These are phyloP conservation scores for Penicillium nordicum DNA, from an alignment of 2,329 filamentous ascomycete genomes.

Conservation along the genomic window DNA sequence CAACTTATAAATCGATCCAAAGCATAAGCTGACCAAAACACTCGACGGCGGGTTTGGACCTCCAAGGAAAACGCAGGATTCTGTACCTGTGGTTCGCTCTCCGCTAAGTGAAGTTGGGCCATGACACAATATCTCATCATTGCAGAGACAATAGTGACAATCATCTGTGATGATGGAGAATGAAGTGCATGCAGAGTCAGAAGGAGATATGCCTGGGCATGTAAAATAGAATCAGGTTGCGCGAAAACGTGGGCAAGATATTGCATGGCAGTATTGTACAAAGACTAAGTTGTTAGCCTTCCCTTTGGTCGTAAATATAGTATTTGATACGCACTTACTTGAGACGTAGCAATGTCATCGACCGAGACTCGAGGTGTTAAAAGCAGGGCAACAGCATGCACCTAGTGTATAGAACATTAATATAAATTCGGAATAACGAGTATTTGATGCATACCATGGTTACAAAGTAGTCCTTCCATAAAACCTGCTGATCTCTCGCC, in stretches of 20 bases:
- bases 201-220: conserved; percentile 17
- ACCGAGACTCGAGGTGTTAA: conserved; percentile 13
- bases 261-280: conserved; percentile 13
- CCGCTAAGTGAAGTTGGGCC: conserved; percentile 11
- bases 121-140: conserved; percentile 18
- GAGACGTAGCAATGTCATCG: conserved; percentile 9
- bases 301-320: neutral
- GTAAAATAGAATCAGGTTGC: conserved; percentile 6
- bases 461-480: conserved; percentile 17
- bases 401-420: neutral
- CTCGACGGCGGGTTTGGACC: conserved; percentile 16
- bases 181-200: conserved; percentile 17
- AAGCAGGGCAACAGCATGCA: conserved; percentile 14
- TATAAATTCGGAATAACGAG: neutral
- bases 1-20: conserved; percentile 17
- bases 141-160: conserved; percentile 14
- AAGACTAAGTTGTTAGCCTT: neutral
- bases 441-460: conserved; percentile 7
- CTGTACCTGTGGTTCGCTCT: conserved; percentile 4
- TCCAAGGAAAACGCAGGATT: conserved; percentile 7
- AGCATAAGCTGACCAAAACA: conserved; percentile 19
- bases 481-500: neutral
- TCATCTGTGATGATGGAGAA: conserved; percentile 16
- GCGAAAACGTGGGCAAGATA: conserved; percentile 10
- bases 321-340: neutral